Percentiles rank a stretch among this genome's conserved stretches.
Conservation (phyloP, 306 rosid species). For the Oemleria cerasiformis region DNA sequence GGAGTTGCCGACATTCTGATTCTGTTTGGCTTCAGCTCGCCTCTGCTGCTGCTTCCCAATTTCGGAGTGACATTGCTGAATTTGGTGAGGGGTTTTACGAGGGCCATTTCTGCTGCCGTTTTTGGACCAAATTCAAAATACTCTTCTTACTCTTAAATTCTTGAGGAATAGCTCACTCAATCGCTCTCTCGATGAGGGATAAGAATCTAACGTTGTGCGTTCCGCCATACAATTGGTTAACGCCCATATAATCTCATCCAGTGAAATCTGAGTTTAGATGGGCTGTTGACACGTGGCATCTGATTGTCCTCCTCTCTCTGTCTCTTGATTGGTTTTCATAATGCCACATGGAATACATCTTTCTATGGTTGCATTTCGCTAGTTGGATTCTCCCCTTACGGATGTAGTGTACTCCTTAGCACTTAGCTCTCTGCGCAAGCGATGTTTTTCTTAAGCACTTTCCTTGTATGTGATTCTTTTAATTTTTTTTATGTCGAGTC, state of each 20-base stretch:
- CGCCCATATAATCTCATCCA: background rate
- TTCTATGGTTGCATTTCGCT: background rate
- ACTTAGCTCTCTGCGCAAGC: no score
- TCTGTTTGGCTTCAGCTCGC: background rate
- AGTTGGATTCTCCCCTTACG: no score
- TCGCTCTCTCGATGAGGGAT: background rate
- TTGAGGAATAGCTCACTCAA: background rate
- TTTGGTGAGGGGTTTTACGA: conserved; percentile 78
- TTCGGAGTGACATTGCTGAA: conserved; percentile 48
- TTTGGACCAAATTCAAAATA: conserved; percentile 1
- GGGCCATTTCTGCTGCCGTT: conserved; percentile 86
- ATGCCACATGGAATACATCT: background rate
- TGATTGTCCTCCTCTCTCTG: background rate
- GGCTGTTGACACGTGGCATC: conserved; percentile 1
- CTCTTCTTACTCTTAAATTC: no score
- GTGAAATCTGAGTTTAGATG: background rate
- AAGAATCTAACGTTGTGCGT: no score
- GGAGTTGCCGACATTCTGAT: conserved; percentile 60
- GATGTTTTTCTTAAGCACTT: no score
- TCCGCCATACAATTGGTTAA: background rate
- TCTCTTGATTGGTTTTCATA: background rate
- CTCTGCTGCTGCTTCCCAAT: conserved; percentile 34
- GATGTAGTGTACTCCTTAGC: no score
- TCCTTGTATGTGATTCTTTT: no score
- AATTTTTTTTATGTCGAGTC: no score